Evolutionary conservation across 2,329 filamentous ascomycete species (phyloP), one percentile per base, ranked within the genome.

Genomic region (Stachybotrys elegans): DNA sequence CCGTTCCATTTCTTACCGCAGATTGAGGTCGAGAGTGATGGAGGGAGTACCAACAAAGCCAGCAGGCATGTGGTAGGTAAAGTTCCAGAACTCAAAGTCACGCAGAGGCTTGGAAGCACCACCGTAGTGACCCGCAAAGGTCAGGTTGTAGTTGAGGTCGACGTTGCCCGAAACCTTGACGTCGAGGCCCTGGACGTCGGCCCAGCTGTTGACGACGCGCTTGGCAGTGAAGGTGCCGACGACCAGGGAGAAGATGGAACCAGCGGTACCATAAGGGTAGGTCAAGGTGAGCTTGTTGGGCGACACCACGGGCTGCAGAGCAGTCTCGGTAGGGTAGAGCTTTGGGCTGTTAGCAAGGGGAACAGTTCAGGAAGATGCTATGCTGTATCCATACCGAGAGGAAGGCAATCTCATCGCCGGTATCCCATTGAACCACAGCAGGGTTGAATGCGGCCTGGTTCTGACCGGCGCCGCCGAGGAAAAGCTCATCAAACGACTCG

Each of bases 371-470:
- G 20, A 17, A 7, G 20, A n/a, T n/a, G n/a, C n/a, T n/a, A n/a
- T n/a, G n/a, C n/a, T n/a, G n/a, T n/a, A n/a, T n/a, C n/a, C 55
- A 39, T 45, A 55, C 55, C 4, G 54, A 56, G 12, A 60, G 51
- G 9, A 54, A 61, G 0, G 53, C 51, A 7, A 62, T 57, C 40
- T 68, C 65, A 17, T 54, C 51, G 5, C 64, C 67, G 5, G 66
- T 68, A 14, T 66, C 56, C 81, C 80, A 84, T 52, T 84, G 80
- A 0, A 78, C 69, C 6, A 83, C 73, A 0, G 76, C 75, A 0
- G 80, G 80, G 46, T 76, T 81, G 58, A 80, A 84, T 0, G 73
- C 70, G 6, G 57, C 66, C 5, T 70, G 69, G 35, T 73, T 76
- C 41, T 68, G 67, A 2, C 70, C 66, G 5, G 75, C 72, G 0